Evolutionary conservation across 352 stramenopile genomes (phyloP).

Genomic region (Nothophytophthora sp.): DNA sequence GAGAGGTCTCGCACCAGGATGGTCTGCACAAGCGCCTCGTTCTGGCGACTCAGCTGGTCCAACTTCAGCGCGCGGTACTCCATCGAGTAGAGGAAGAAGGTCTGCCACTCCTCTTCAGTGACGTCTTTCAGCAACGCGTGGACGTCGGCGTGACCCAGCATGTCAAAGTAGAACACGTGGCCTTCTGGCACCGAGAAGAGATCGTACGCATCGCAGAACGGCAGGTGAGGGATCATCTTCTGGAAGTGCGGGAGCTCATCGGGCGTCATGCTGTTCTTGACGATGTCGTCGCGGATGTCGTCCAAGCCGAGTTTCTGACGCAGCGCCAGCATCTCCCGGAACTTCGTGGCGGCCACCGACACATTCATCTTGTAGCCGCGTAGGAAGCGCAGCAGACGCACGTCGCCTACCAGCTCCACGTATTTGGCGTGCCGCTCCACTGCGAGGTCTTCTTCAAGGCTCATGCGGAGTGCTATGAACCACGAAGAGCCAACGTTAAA

Average conservation of each 20-base stretch:
- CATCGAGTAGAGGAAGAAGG: slow-evolving; percentile 76
- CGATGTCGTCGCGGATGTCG: slow-evolving; percentile 56
- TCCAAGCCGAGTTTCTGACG: slow-evolving; percentile 63
- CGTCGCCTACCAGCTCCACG: slow-evolving; percentile 53
- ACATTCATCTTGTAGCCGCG: slow-evolving; percentile 80
- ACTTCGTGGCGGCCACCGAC: slow-evolving; percentile 55
- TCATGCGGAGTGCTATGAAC: slow-evolving; percentile 48
- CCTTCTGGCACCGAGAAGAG: slow-evolving; percentile 35
- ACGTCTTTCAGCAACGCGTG: slow-evolving; percentile 58
- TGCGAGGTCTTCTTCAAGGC: slow-evolving; percentile 65
- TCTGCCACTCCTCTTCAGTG: slow-evolving; percentile 67
- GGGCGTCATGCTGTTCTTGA: slow-evolving; percentile 41
- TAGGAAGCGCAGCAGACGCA: slow-evolving; percentile 71
- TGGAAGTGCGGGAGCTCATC: slow-evolving; percentile 68
- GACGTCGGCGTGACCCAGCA: slow-evolving; percentile 66
- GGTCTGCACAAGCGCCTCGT: slow-evolving; percentile 58
- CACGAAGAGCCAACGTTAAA: background rate
- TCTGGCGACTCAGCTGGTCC: slow-evolving; percentile 61
- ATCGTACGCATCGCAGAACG: slow-evolving; percentile 67
- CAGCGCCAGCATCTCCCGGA: slow-evolving; percentile 62
- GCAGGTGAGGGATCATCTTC: slow-evolving; percentile 68
- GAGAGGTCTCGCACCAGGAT: slow-evolving; percentile 67
- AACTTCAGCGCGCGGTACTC: slow-evolving; percentile 67
- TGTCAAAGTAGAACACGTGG: slow-evolving; percentile 73
- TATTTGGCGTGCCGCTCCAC: slow-evolving; percentile 34